Percentiles rank a stretch among this genome's conserved stretches.
phyloP scores from a whole-genome alignment of 345 rosid genomes.

The Cardamine resedifolia region DNA sequence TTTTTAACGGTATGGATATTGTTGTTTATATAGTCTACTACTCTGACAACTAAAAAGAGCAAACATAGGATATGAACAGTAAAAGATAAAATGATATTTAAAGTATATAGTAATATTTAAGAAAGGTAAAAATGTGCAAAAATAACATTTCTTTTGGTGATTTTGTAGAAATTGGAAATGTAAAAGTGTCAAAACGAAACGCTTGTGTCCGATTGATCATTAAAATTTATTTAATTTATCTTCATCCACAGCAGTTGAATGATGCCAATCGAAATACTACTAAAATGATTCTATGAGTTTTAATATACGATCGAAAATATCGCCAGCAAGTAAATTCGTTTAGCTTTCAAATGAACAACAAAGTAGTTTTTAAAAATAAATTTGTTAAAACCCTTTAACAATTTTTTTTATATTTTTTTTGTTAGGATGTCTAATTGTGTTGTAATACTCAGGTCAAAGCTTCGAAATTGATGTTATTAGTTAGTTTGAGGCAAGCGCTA shows the following conservation, averaged over 20 bases:
- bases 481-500: constrained; percentile 7
- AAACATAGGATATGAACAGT: not conserved
- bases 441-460: not conserved
- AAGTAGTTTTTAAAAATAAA: not conserved
- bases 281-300: not conserved
- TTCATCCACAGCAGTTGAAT: not conserved
- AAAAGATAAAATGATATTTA: no score
- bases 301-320: not conserved
- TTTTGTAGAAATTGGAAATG: no score
- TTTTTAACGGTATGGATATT: not conserved
- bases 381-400: no score
- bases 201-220: not conserved
- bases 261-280: not conserved
- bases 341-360: no score
- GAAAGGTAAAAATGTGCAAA: not conserved
- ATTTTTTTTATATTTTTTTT: no score
- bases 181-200: not conserved
- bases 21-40: not conserved
- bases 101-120: not conserved
- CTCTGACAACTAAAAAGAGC: no score
- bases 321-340: not conserved
- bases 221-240: not conserved
- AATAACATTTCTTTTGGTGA: not conserved
- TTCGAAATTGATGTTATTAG: not conserved
- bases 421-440: no score